A percentile compares a stretch with the other conserved stretches of the same genome.
These are phyloP conservation scores for Dictyostelium citrinum DNA, from an alignment of 78 protist genomes.

Conservation along the genomic window DNA sequence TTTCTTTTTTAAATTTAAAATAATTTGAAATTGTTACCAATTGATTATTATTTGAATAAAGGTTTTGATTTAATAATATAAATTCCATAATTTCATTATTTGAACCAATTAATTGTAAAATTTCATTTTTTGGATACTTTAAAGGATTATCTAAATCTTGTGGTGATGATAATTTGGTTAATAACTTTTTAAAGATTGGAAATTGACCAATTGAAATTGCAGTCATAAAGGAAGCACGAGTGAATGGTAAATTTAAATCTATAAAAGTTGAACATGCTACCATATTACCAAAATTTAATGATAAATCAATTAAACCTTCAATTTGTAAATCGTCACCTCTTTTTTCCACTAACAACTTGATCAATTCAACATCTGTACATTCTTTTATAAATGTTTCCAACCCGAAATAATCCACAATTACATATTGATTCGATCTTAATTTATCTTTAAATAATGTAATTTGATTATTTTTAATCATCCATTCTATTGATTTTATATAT, in stretches of 20 bases:
- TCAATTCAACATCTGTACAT: neutral
- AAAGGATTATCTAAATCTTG: neutral
- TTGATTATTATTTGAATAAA: neutral
- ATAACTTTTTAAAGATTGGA: neutral
- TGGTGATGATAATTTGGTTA: neutral
- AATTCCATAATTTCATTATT: neutral
- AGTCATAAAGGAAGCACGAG: neutral
- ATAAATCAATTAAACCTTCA: neutral
- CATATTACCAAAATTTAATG: neutral
- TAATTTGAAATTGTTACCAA: neutral
- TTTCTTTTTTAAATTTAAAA: neutral
- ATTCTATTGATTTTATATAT: neutral
- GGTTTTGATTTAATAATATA: neutral
- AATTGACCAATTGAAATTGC: neutral
- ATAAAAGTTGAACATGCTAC: neutral
- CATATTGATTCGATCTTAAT: neutral
- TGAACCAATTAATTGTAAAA: neutral
- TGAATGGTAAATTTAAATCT: neutral
- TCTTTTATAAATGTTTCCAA: neutral
- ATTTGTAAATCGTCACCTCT: neutral
- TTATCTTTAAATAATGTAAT: neutral
- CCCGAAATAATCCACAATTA: neutral
- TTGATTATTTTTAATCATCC: constrained; percentile 2
- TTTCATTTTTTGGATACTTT: neutral
- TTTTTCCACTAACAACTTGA: neutral